Evolutionary conservation across 1,284 basidiomycete species (phyloP), one percentile per base, ranked within the genome.

Genomic region (Somion occarium): DNA sequence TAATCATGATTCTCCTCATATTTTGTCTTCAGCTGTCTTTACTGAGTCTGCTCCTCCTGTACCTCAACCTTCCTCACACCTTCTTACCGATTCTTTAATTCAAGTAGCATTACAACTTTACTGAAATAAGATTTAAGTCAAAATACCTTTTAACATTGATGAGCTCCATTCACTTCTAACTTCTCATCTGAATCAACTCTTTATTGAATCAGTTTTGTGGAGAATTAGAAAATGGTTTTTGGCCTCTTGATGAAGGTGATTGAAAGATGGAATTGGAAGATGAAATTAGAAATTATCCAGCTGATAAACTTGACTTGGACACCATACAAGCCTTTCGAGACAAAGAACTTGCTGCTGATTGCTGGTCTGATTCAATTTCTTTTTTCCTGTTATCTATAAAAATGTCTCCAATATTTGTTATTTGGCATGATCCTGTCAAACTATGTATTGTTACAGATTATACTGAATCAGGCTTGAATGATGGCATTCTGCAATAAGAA

Each of bases 351-450:
- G 7, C 9, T 0, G 51, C 61, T 1, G 65, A 60, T 0, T 61
- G 69, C 0, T 76, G 66, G 46, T 78, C 75, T 1, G 12, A 24
- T 0, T 15, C 66, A 1, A 74, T 78, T 48, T 50, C 59, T 0
- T 51, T 68, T 0, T 61, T 80, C 0, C 57, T 75, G 0, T 71
- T 72, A 0, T 75, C 77, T 0, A 79, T 80, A 75, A 70, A 72
- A 41, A 62, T 55, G 5, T 69, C 69, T 58, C 76, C 75, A 0
- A 53, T 74, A 0, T 61, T 69, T 37, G 69, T 64, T 3, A 69
- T 76, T 0, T 72, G 76, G 48, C 67, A 66, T 0, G 53, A 67
- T 1, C 58, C 69, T 0, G 53, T 57, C 2, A 70, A 73, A n/a
- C 56, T 73, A 1, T 63, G 69, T 0, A 56, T 79, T 0, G 61